Conservation (phyloP, 768 basidiomycete genomes). For the Pleurotus tuber-regium region DNA sequence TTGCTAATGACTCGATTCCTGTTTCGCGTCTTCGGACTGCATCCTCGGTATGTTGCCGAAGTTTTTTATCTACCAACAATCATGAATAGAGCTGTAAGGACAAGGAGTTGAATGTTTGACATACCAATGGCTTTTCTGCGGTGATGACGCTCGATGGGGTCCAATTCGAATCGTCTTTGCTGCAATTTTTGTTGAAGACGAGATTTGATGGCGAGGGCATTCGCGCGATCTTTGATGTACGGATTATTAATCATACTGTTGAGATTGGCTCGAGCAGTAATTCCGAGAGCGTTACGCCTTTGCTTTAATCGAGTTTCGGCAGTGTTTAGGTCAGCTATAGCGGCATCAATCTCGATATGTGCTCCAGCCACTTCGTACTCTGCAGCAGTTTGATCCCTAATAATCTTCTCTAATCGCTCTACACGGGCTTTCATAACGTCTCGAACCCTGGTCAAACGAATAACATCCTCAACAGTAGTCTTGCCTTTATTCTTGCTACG, state of each 20-base stretch:
- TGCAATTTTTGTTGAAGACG: slow-evolving; percentile 15
- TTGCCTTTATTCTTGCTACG: slow-evolving; percentile 6
- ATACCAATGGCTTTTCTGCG: slow-evolving; percentile 14
- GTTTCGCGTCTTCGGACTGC: slow-evolving; percentile 16
- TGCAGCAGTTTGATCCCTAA: not conserved
- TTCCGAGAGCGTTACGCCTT: not conserved
- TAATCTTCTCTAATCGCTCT: not conserved
- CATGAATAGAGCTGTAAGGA: not conserved
- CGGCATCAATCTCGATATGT: not conserved
- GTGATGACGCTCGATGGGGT: slow-evolving; percentile 6
- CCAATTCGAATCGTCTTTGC: slow-evolving; percentile 19
- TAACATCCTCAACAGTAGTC: slow-evolving; percentile 7
- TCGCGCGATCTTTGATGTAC: not conserved
- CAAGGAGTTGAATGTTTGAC: not conserved
- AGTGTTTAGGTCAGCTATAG: not conserved
- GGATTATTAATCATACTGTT: not conserved
- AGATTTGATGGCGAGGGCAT: slow-evolving; percentile 18
- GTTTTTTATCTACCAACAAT: slow-evolving; percentile 17
- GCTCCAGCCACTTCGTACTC: not conserved
- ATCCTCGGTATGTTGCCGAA: slow-evolving; percentile 17
- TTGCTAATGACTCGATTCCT: slow-evolving; percentile 13
- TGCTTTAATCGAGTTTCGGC: not conserved
- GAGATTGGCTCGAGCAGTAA: not conserved
- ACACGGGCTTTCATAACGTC: not conserved
- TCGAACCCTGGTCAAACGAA: not conserved